Evolutionary conservation across 768 basidiomycete species (phyloP).

Genomic region (Cyathus striatus): DNA sequence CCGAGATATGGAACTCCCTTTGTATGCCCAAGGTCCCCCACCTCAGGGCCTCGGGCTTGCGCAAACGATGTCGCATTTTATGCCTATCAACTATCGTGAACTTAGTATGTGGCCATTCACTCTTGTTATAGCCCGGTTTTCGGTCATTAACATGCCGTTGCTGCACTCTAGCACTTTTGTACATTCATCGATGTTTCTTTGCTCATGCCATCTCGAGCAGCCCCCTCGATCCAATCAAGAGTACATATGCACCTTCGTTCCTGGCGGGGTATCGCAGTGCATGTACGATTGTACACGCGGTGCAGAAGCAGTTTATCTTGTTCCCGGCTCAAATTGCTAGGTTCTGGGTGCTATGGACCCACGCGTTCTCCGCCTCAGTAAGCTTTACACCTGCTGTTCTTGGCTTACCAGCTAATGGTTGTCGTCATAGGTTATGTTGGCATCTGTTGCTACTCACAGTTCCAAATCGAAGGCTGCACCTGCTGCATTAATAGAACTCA

Average conservation of each 20-base stretch:
- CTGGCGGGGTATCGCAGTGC: constrained; percentile 65
- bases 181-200: constrained; percentile 74
- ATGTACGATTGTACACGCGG: constrained; percentile 46
- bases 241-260: constrained; percentile 62
- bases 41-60: constrained; percentile 46
- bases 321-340: constrained; percentile 57
- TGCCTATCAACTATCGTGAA: constrained; percentile 71
- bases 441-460: constrained; percentile 71
- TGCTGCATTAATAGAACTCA: constrained; percentile 64
- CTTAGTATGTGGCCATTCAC: constrained; percentile 40
- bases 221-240: constrained; percentile 64
- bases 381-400: constrained; percentile 10
- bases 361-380: constrained; percentile 63
- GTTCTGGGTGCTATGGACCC: constrained; percentile 73
- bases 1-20: constrained; percentile 63
- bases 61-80: constrained; percentile 68
- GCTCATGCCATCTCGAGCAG: constrained; percentile 65
- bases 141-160: background rate
- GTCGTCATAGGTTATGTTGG: constrained; percentile 58
- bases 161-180: constrained; percentile 49
- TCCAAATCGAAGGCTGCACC: constrained; percentile 63
- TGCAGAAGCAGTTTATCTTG: constrained; percentile 42
- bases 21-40: constrained; percentile 48
- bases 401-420: background rate
- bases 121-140: background rate